Percentiles rank a stretch among this genome's conserved stretches.
phyloP scores from a whole-genome alignment of 495 filamentous ascomycete genomes.

The Tetracladium marchalianum region DNA sequence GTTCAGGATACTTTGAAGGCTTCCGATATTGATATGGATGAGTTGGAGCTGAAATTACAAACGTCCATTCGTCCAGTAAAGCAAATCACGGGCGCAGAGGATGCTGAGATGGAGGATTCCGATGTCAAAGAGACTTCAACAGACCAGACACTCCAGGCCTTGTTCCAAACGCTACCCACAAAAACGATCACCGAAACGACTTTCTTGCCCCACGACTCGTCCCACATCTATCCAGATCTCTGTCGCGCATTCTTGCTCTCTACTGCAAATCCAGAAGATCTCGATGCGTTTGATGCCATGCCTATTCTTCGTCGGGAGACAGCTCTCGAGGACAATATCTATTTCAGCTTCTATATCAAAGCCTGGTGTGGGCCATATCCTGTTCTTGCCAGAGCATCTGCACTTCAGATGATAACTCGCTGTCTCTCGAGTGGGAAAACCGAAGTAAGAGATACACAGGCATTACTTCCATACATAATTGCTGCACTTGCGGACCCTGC shows the following conservation, averaged over 20 bases:
- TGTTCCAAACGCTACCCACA: conserved; percentile 24
- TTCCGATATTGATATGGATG: conserved; percentile 52
- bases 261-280: conserved; percentile 34
- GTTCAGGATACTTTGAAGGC: conserved; percentile 50
- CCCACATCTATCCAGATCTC: conserved; percentile 41
- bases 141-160: conserved; percentile 10
- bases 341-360: conserved; percentile 65
- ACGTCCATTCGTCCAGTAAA: conserved; percentile 45
- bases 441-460: conserved; percentile 57
- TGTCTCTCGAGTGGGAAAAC: conserved; percentile 39
- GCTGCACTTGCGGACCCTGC: conserved; percentile 64
- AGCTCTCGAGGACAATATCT: conserved; percentile 50
- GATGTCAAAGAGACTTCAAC: conserved; percentile 13
- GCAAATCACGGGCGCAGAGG: conserved; percentile 28
- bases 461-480: conserved; percentile 66
- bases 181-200: conserved; percentile 29
- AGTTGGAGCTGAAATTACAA: conserved; percentile 61
- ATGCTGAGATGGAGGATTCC: conserved; percentile 41
- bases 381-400: conserved; percentile 52
- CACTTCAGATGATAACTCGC: conserved; percentile 48
- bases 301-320: conserved; percentile 45
- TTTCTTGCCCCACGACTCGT: conserved; percentile 34
- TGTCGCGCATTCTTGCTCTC: conserved; percentile 54
- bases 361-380: conserved; percentile 66
- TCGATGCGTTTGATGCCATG: conserved; percentile 47